Evolutionary conservation across 495 filamentous ascomycete species (phyloP), one percentile per base, ranked within the genome.

Genomic region (Astrothelium macrocarpum): DNA sequence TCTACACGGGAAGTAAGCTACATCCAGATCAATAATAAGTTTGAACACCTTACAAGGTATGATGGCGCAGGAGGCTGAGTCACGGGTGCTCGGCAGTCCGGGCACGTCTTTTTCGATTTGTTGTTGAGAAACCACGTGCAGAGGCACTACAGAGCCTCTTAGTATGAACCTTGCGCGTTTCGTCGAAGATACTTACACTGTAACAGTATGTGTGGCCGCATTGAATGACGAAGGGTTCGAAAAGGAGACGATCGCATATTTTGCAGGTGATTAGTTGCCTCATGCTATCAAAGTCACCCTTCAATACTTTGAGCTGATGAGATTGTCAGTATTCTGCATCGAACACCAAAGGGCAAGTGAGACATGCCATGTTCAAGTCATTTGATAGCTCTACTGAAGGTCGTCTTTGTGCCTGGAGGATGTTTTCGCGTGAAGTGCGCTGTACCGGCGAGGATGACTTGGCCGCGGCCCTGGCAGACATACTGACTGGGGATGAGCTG

Each of bases 171-270:
- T 59, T 18, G 53, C 32, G 18, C 36, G 53, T 10, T 4, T 59
- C 34, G n/a, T 20, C 16, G 12, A 16, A 36, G 26, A 10, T 53
- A 62, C 34, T 69, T 63, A 87, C 84, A 49, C 80, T 84, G 68
- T 90, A 90, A 71, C 87, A 90, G 68, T 88, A 90, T 3, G 87
- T 88, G 73, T 90, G 87, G 0, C 87, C 87, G 67, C 87, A 90
- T 45, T 82, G 80, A 45, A 88, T 80, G 23, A 81, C 86, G 72
- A 85, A 90, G 9, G 87, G 87, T 67, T 90, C 87, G 75, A 87
- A 90, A 14, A 90, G 76, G 32, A 87, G 80, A 25, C 83, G 78
- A 42, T 86, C 80, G 66, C 87, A 90, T 60, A 90, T 85, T 60
- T 85, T 84, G 73, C 87, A 90, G 59, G 82, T 84, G 66, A 87